Evolutionary conservation across 2,329 filamentous ascomycete species (phyloP), one percentile per base, ranked within the genome.

Genomic region (Talaromyces sp.): DNA sequence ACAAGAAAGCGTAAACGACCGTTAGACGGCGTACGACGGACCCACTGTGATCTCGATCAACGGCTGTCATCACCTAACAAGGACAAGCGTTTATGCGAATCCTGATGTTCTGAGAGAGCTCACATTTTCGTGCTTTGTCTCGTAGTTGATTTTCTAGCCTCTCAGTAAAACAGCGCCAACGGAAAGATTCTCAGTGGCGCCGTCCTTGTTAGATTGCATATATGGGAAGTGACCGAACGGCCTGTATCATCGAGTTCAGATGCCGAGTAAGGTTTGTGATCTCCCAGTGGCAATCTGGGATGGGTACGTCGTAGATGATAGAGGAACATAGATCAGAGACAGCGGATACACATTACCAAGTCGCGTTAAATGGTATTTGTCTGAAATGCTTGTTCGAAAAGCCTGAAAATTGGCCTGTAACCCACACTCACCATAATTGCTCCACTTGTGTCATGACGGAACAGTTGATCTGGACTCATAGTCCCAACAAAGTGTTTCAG

Each of bases 21-120:
- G 64, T 65, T 62, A 49, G 27, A 60, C 49, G 39, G 58, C 33
- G 39, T 37, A 37, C n/a, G n/a, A 50, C 33, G 43, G 52, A 19
- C 52, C 59, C 64, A 56, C 45, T 35, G 31, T 54, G 54, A 66
- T 62, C 59, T 66, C 52, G 60, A 66, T 66, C 60, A 60, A 57
- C 64, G 60, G 31, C 52, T 65, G 60, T 59, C 60, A 62, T 41
- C 49, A 45, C 64, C 52, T 16, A 61, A 57, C 54, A 11, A 19
- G 60, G 64, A 35, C 60, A 62, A 59, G 52, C 35, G 60, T 39
- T 14, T n/a, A 57, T 47, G 57, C 39, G 37, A 65, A 27, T 49
- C 49, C 27, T 52, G 19, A 56, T 41, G 50, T 52, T 65, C 22
- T 43, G 59, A 58, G 41, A 19, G 39, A 56, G 57, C 63, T 64